Evolutionary conservation across 352 stramenopile species (phyloP).

Genomic region (Phytophthora aleatoria): DNA sequence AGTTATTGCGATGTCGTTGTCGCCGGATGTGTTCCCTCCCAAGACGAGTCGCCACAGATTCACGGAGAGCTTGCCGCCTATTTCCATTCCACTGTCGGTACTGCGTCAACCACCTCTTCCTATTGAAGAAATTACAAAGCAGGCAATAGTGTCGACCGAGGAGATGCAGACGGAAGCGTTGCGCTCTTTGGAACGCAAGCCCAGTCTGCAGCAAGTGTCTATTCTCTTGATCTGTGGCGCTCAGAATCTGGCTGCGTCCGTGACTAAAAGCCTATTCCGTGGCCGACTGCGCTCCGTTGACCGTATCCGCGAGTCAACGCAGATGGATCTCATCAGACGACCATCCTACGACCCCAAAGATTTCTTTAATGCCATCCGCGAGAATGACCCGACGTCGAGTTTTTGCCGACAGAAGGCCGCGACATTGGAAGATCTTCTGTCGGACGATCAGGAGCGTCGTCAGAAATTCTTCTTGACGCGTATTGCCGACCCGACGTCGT

Average conservation of each 20-base stretch:
- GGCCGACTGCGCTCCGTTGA: conserved; percentile 73
- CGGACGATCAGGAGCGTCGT: conserved; percentile 54
- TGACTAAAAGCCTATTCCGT: conserved; percentile 77
- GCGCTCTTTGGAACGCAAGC: conserved; percentile 31
- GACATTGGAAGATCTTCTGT: conserved; percentile 84
- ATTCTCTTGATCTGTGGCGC: conserved; percentile 79
- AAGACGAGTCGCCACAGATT: conserved; percentile 88
- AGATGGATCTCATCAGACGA: conserved; percentile 78
- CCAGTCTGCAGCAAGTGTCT: conserved; percentile 69
- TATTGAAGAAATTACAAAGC: conserved; percentile 45
- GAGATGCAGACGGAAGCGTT: conserved; percentile 18
- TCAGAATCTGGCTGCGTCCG: conserved; percentile 70
- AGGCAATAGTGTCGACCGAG: conserved; percentile 15
- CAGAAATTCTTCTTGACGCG: conserved; percentile 87
- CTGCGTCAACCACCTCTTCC: conserved; percentile 64
- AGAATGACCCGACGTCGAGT: conserved; percentile 82
- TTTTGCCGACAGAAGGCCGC: conserved; percentile 77
- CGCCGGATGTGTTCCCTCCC: conserved; percentile 78
- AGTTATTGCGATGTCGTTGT: conserved; percentile 85
- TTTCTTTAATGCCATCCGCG: conserved; percentile 84
- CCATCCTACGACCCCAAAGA: conserved; percentile 62
- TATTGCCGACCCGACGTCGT: conserved; percentile 87
- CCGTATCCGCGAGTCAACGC: conserved; percentile 40
- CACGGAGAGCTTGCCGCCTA: conserved; percentile 77
- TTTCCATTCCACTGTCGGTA: conserved; percentile 81